Percentiles rank a stretch among this genome's conserved stretches.
These are phyloP conservation scores for Plasmodium vinckei DNA, from an alignment of 169 alveolate genomes.

Conservation along the genomic window DNA sequence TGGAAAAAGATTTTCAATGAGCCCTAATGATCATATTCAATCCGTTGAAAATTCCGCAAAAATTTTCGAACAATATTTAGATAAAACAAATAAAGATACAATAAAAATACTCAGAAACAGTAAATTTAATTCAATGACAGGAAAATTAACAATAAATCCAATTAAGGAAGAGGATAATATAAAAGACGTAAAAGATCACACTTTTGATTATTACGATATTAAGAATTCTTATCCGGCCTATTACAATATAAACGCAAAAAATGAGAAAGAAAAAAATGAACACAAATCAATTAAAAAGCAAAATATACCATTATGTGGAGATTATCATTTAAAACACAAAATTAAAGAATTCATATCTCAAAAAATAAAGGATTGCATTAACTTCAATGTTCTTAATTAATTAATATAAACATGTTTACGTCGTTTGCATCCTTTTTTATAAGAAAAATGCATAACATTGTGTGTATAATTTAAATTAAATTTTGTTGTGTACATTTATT, in stretches of 20 bases:
- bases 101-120: constrained; percentile 25
- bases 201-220: constrained; percentile 39
- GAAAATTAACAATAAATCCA: constrained; percentile 56
- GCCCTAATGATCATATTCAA: constrained; percentile 42
- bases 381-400: neutral
- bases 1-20: constrained; percentile 44
- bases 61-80: constrained; percentile 60
- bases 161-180: constrained; percentile 1
- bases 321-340: constrained; percentile 17
- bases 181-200: constrained; percentile 1
- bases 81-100: constrained; percentile 48
- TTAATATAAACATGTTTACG: too few species aligned
- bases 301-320: constrained; percentile 59
- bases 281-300: constrained; percentile 43
- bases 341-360: constrained; percentile 32
- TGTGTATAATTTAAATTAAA: too few species aligned
- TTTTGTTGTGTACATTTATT: too few species aligned
- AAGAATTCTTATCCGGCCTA: constrained; percentile 23
- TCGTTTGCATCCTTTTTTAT: too few species aligned
- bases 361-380: constrained; percentile 40
- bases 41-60: constrained; percentile 54
- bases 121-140: constrained; percentile 57
- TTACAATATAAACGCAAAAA: constrained; percentile 12
- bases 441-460: too few species aligned
- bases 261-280: neutral